These are phyloP conservation scores for Dactylorhiza incarnata DNA, from an alignment of 106 monocot species.

Conservation along the genomic window DNA sequence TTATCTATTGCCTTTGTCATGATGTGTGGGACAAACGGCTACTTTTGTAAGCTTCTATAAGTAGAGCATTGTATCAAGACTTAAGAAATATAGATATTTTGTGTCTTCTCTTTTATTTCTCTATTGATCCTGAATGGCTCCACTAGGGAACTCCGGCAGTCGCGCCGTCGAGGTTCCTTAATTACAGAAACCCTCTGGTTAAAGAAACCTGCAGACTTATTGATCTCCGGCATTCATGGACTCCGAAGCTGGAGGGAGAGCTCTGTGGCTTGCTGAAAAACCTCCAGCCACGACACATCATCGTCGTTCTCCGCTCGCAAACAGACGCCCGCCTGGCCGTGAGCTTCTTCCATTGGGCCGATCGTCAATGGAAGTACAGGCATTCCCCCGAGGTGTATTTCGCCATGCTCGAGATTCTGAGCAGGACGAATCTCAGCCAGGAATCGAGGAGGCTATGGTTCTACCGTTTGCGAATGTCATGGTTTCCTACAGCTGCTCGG, in stretches of 20 bases:
- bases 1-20: too few species aligned
- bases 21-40: too few species aligned
- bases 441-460: constrained; percentile 48
- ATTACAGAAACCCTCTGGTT: constrained; percentile 61
- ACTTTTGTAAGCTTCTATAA: too few species aligned
- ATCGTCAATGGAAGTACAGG: constrained; percentile 86
- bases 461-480: constrained; percentile 54
- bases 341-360: constrained; percentile 77
- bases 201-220: constrained; percentile 65
- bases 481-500: constrained; percentile 76
- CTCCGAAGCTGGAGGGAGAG: constrained; percentile 50
- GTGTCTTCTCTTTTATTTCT: too few species aligned
- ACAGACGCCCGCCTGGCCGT: constrained; percentile 54
- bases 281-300: constrained; percentile 47
- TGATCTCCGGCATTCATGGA: constrained; percentile 54
- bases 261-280: constrained; percentile 46
- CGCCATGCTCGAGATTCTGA: constrained; percentile 63
- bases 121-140: too few species aligned
- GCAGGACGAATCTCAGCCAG: constrained; percentile 59
- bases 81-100: too few species aligned
- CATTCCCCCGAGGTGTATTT: constrained; percentile 63
- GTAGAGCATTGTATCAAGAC: too few species aligned
- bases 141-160: too few species aligned
- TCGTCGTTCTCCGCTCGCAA: constrained; percentile 51
- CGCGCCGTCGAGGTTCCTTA: too few species aligned